Base-by-base conservation (phyloP, 2,329 filamentous ascomycete genomes). In the Neonectria faginata region DNA sequence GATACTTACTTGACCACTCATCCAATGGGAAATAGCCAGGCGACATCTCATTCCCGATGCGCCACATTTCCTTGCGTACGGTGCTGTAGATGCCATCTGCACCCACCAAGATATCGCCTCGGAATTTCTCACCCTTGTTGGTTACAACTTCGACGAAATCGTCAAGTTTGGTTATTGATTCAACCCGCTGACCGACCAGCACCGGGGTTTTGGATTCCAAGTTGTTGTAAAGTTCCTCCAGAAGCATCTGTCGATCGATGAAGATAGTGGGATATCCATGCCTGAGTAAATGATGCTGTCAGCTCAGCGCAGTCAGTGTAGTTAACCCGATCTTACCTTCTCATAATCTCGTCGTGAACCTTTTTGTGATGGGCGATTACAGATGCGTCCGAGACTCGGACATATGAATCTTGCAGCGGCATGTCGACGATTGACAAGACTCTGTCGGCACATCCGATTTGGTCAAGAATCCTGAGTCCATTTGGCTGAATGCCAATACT, bases 391-490 rank as follows among this genome's bases (percentile, higher is more conserved):
- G 20, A 25, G 20, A 2, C 44, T 2, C 44, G 44, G 10, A 47
- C 12, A 16, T 22, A 47, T 7, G 12, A 10, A 25, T 47, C 11
- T 47, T 47, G 20, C 18, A 47, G 14, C 11, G 44, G 44, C 44
- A 11, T 47, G 11, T 47, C 44, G 12, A 25, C 44, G 5, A 47
- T 8, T 25, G 44, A 14, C 12, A 47, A 8, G 12, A 47, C 11
- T 16, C 62, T 18, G 16, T 57, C 55, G n/a, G 78, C 76, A 77
- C 6, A 74, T 66, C 3, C 69, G 67, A 1, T 68, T 69, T 88
- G 85, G 53, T 86, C 84, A 1, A 86, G 69, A 8, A 87, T 81
- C 0, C 80, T 76, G 9, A 73, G 63, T 2, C 82, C 82, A 52
- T 83, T 76, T 0, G 84, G 78, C 1, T 78, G 63, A 0, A 86